phyloP scores from a whole-genome alignment of 169 alveolate genomes.

The Cryptosporidium canis region DNA sequence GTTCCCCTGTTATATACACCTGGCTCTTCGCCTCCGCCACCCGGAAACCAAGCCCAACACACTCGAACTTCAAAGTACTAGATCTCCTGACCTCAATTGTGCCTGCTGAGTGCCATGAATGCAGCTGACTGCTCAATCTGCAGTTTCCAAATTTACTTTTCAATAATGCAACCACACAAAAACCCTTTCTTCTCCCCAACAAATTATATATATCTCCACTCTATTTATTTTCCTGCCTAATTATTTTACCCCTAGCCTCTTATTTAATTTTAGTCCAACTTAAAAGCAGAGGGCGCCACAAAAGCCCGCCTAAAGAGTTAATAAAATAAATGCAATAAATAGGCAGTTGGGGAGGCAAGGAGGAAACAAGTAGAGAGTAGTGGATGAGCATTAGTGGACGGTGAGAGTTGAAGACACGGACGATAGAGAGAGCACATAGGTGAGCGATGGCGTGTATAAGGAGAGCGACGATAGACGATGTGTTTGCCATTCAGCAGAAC shows the following conservation, averaged over 20 bases:
- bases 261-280: neutral
- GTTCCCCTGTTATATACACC: too few relatives aligned
- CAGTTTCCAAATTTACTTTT: too few relatives aligned
- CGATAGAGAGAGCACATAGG: neutral
- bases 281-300: neutral
- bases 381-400: neutral
- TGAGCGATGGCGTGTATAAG: constrained; percentile 83
- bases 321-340: neutral
- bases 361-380: neutral
- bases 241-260: neutral
- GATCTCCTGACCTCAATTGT: too few relatives aligned
- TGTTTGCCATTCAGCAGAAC: constrained; percentile 84
- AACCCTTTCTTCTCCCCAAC: too few relatives aligned
- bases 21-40: too few relatives aligned
- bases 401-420: neutral
- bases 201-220: neutral
- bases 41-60: too few relatives aligned
- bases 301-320: too few relatives aligned
- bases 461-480: constrained; percentile 82
- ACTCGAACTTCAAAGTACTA: too few relatives aligned
- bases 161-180: neutral
- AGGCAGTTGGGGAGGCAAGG: neutral
- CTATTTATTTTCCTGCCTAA: neutral
- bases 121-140: too few relatives aligned
- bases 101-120: too few relatives aligned